phyloP scores from a whole-genome alignment of 2,329 filamentous ascomycete genomes.

The Aspergillus clavatus region DNA sequence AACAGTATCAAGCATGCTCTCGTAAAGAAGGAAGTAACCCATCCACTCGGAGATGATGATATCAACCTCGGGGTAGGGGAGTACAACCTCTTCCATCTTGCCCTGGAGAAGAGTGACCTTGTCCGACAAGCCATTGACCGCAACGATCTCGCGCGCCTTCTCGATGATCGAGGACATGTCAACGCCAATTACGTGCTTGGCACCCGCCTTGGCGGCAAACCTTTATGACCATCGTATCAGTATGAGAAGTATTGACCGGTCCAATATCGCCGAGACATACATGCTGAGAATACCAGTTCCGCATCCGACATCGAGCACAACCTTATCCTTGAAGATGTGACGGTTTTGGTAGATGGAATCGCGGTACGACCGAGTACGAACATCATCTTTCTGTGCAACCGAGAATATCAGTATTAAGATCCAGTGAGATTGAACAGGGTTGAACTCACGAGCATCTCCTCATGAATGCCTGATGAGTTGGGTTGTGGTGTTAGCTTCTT shows the following conservation, averaged over 20 bases:
- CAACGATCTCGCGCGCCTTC: conserved; percentile 94
- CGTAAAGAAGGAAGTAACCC: conserved; percentile 98
- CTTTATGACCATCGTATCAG: conserved; percentile 46
- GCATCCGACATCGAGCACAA: conserved; percentile 95
- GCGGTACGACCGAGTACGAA: conserved; percentile 93
- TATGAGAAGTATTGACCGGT: conserved; percentile 4
- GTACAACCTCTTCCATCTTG: conserved; percentile 97
- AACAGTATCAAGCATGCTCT: conserved; percentile 98
- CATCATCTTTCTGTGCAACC: conserved; percentile 83
- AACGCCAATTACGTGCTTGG: conserved; percentile 97
- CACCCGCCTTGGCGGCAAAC: conserved; percentile 94
- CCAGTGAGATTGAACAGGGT: conserved; percentile 1
- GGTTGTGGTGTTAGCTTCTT: conserved; percentile 27
- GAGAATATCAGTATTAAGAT: conserved; percentile 2
- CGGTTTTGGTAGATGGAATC: conserved; percentile 96
- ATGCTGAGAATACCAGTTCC: conserved; percentile 98
- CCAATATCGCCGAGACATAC: conserved; percentile 47
- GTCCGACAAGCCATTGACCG: conserved; percentile 82
- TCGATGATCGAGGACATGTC: conserved; percentile 99
- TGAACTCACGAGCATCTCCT: conserved; percentile 88
- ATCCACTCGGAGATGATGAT: conserved; percentile 99
- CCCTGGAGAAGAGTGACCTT: conserved; percentile 98
- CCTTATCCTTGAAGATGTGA: conserved; percentile 86
- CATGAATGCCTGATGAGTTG: conserved; percentile 79
- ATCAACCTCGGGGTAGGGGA: conserved; percentile 93